phyloP scores from a whole-genome alignment of 2,329 filamentous ascomycete species.

The Colletotrichum costaricense region DNA sequence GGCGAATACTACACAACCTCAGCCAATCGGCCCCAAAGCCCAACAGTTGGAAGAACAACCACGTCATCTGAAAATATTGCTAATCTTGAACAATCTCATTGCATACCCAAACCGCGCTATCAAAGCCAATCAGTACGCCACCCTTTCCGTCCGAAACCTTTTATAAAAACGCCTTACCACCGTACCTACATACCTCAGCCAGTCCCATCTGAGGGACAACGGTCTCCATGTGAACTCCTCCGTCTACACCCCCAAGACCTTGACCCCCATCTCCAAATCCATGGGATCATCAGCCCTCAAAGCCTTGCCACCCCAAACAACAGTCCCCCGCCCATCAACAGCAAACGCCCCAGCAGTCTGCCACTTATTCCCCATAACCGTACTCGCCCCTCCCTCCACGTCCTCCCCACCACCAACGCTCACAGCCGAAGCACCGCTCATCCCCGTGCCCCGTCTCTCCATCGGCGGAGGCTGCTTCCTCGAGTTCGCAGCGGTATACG shows the following conservation, averaged over 20 bases:
- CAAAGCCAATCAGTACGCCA: no score
- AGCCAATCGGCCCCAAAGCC: no score
- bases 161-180: no score
- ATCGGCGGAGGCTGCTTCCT: slow-evolving; percentile 3
- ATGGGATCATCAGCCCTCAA: slow-evolving; percentile 61
- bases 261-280: slow-evolving; percentile 62
- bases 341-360: slow-evolving; percentile 65
- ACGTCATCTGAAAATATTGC: no score
- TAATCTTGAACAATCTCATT: no score
- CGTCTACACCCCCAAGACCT: slow-evolving; percentile 42
- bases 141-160: no score
- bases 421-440: slow-evolving; percentile 14
- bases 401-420: slow-evolving; percentile 42
- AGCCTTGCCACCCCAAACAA: slow-evolving; percentile 63
- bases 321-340: slow-evolving; percentile 59
- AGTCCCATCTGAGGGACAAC: no score
- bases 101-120: no score
- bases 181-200: no score
- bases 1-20: no score
- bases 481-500: neutral
- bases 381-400: slow-evolving; percentile 50
- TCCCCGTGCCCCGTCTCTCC: slow-evolving; percentile 28
- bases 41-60: no score
- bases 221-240: no score
- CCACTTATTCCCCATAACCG: slow-evolving; percentile 67